These are phyloP conservation scores for Argentina anserina DNA, from an alignment of 306 rosid genomes.

Conservation along the genomic window DNA sequence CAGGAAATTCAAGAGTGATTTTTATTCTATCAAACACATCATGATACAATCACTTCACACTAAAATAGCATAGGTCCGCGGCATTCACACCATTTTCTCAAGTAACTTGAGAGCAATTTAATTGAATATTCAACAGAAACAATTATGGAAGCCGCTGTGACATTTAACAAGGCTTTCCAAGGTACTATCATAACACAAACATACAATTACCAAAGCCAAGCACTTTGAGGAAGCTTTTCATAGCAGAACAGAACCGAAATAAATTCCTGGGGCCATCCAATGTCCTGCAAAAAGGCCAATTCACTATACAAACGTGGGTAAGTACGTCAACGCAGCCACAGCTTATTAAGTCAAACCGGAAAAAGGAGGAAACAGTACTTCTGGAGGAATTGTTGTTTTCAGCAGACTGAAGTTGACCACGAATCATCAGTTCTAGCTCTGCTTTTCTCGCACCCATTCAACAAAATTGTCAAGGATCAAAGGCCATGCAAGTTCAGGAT, in stretches of 20 bases:
- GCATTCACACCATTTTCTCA: background rate
- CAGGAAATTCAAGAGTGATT: background rate
- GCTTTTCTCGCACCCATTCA: slow-evolving; percentile 77
- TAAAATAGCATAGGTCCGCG: background rate
- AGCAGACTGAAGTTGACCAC: slow-evolving; percentile 37
- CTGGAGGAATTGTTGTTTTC: slow-evolving; percentile 31
- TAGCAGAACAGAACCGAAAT: slow-evolving; percentile 17
- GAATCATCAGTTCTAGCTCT: slow-evolving; percentile 28
- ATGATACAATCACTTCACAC: slow-evolving; percentile 10
- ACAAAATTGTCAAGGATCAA: slow-evolving; percentile 92
- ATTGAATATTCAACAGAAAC: background rate
- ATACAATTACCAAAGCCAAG: slow-evolving; percentile 15
- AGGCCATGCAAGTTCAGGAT: slow-evolving; percentile 95
- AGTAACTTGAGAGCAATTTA: slow-evolving; percentile 4
- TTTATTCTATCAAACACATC: slow-evolving; percentile 12
- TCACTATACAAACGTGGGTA: background rate
- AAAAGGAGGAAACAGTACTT: slow-evolving; percentile 17
- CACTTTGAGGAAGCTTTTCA: slow-evolving; percentile 28
- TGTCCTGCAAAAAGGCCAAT: slow-evolving; percentile 51
- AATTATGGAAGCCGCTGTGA: slow-evolving; percentile 11
- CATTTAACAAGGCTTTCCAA: slow-evolving; percentile 24
- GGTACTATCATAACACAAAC: slow-evolving; percentile 27
- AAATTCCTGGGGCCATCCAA: slow-evolving; percentile 27
- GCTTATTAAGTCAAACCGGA: background rate
- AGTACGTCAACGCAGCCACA: background rate